Evolutionary conservation across 2,329 filamentous ascomycete genomes (phyloP).

Genomic region (Penicillium sp.): DNA sequence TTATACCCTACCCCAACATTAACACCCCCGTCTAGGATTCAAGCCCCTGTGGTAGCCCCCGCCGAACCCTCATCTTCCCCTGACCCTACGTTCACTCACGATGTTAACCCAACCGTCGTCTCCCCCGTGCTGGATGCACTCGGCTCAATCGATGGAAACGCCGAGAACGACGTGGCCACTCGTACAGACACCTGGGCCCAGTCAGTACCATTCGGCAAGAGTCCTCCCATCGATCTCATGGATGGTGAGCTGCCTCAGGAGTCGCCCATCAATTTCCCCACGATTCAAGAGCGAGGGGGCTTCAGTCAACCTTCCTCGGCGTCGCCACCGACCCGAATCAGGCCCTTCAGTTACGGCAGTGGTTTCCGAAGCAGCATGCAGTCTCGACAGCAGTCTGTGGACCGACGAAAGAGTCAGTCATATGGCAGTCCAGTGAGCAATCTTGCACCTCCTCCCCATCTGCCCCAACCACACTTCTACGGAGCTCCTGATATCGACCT

Average conservation of each 20-base stretch:
- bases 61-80: slow-evolving; percentile 38
- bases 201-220: slow-evolving; percentile 50
- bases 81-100: slow-evolving; percentile 28
- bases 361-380: slow-evolving; percentile 41
- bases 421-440: slow-evolving; percentile 41
- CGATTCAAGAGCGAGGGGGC: slow-evolving; percentile 41
- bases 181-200: slow-evolving; percentile 51
- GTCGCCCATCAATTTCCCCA: slow-evolving; percentile 47
- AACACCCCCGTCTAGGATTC: slow-evolving; percentile 27
- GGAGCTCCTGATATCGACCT: slow-evolving; percentile 72
- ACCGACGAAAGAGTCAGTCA: slow-evolving; percentile 45
- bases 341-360: slow-evolving; percentile 49
- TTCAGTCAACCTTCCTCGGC: slow-evolving; percentile 50
- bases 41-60: slow-evolving; percentile 29
- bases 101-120: slow-evolving; percentile 31
- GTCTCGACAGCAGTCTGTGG: slow-evolving; percentile 42
- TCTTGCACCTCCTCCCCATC: slow-evolving; percentile 67
- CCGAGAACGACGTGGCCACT: slow-evolving; percentile 39
- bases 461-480: slow-evolving; percentile 78
- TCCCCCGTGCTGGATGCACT: slow-evolving; percentile 47
- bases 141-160: slow-evolving; percentile 35
- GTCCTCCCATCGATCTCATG: slow-evolving; percentile 45
- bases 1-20: too few relatives aligned
- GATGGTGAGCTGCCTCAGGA: slow-evolving; percentile 40
- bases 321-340: slow-evolving; percentile 47